Evolutionary conservation across 148 eudicot species (phyloP).

Genomic region (Fagopyrum homotropicum): DNA sequence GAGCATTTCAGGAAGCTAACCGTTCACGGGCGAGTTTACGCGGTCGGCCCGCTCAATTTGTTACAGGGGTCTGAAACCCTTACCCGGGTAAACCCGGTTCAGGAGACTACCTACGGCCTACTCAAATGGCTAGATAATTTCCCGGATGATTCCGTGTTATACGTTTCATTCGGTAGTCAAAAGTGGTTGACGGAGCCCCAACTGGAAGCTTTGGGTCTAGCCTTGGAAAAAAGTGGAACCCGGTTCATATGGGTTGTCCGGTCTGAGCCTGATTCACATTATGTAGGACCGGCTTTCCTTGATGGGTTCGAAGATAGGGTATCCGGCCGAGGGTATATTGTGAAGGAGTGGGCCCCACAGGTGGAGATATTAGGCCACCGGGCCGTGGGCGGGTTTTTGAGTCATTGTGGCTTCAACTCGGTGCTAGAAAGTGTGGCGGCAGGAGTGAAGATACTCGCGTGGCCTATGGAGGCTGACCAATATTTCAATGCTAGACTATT

Average conservation of each 20-base stretch:
- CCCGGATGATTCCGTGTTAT: too few species aligned
- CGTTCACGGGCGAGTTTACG: conserved; percentile 27
- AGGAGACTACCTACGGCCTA: not conserved
- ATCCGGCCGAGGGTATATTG: conserved; percentile 2
- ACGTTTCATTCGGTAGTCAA: too few species aligned
- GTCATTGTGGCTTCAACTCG: conserved; percentile 14
- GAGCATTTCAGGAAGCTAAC: conserved; percentile 22
- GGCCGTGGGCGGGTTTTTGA: conserved; percentile 14
- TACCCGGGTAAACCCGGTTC: conserved; percentile 12
- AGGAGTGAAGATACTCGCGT: conserved; percentile 35
- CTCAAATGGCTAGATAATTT: too few species aligned
- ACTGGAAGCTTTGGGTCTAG: too few species aligned
- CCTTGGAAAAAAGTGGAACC: too few species aligned
- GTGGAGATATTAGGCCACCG: conserved; percentile 11
- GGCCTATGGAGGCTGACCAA: conserved; percentile 23
- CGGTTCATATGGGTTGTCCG: not conserved
- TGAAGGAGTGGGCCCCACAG: conserved; percentile 15
- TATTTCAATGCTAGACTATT: not conserved
- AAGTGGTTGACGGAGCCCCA: too few species aligned
- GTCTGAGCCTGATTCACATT: not conserved
- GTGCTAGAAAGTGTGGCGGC: conserved; percentile 18
- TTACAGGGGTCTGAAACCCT: conserved; percentile 7
- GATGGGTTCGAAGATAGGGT: conserved; percentile 12
- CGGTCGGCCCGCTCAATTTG: conserved; percentile 42
- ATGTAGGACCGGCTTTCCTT: not conserved